A percentile compares a stretch with the other conserved stretches of the same genome.
These are phyloP conservation scores for Candida nemodendra DNA, from an alignment of 805 yeast species.

Conservation along the genomic window DNA sequence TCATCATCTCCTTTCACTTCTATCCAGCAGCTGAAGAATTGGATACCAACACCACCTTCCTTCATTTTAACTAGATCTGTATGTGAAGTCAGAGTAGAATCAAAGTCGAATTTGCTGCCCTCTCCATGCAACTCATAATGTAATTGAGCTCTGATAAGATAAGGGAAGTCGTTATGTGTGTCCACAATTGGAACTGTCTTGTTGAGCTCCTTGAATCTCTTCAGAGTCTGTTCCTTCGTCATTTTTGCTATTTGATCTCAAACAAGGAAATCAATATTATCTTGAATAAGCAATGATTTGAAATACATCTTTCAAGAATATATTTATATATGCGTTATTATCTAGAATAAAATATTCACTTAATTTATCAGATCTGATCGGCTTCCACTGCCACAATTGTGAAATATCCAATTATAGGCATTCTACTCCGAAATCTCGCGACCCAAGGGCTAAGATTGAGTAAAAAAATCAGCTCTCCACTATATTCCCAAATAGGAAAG, in stretches of 20 bases:
- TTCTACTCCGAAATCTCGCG: too few species aligned
- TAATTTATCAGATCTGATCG: too few species aligned
- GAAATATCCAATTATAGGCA: too few species aligned
- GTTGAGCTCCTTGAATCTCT: conserved; percentile 5
- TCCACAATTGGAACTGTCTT: conserved; percentile 42
- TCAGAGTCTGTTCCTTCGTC: conserved; percentile 1
- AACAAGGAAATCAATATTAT: background rate
- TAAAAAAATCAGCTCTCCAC: too few species aligned
- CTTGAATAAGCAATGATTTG: background rate
- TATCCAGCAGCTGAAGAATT: conserved; percentile 46
- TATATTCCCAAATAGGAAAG: too few species aligned
- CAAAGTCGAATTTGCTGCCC: conserved; percentile 36
- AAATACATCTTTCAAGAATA: background rate
- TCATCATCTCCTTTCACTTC: conserved; percentile 42
- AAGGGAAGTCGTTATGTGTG: conserved; percentile 53
- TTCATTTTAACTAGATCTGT: conserved; percentile 42
- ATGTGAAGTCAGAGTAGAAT: conserved; percentile 36
- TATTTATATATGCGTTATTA: background rate
- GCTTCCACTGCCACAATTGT: too few species aligned
- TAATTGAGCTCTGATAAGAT: conserved; percentile 41
- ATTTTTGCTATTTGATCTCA: background rate
- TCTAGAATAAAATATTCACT: background rate
- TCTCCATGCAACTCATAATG: conserved; percentile 39
- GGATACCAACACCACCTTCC: conserved; percentile 44
- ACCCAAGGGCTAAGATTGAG: too few species aligned